Percentiles rank a stretch among this genome's conserved stretches.
phyloP scores from a whole-genome alignment of 208 protist genomes.

The Acanthamoeba castellanii region DNA sequence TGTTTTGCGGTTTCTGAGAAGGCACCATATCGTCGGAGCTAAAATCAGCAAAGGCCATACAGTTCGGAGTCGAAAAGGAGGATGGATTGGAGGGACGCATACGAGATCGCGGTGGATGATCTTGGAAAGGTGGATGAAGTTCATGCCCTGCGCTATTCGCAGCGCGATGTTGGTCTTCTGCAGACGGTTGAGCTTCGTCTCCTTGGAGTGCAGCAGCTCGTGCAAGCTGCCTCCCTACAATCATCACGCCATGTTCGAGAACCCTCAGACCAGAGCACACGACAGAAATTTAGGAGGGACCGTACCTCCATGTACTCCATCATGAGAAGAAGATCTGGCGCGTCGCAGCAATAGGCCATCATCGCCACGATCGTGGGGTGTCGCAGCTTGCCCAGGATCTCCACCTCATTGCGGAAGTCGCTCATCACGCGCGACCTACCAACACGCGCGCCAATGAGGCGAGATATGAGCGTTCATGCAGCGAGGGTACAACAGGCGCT shows the following conservation, averaged over 20 bases:
- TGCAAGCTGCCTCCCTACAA: neutral
- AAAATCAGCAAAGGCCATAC: neutral
- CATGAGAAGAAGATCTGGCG: conserved; percentile 26
- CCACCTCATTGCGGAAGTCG: conserved; percentile 84
- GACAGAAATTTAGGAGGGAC: too few relatives aligned
- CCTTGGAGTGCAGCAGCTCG: conserved; percentile 27
- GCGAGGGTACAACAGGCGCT: too few relatives aligned
- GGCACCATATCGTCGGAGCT: neutral
- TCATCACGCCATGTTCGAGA: neutral
- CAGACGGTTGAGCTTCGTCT: conserved; percentile 13
- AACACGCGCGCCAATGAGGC: neutral
- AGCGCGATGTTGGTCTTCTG: conserved; percentile 40
- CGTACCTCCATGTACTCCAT: conserved; percentile 50
- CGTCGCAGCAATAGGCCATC: conserved; percentile 77
- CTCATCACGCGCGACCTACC: conserved; percentile 49
- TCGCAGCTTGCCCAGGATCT: conserved; percentile 78
- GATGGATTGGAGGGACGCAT: neutral
- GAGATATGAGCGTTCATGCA: too few relatives aligned
- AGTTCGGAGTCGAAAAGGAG: neutral
- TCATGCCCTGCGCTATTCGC: conserved; percentile 51
- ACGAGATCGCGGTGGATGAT: conserved; percentile 59
- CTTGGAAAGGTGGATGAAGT: conserved; percentile 60
- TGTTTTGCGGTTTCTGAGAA: conserved; percentile 36
- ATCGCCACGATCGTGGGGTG: conserved; percentile 83
- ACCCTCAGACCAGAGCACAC: neutral